These are phyloP conservation scores for Malassezia cuniculi DNA, from an alignment of 1,284 basidiomycete species.

Conservation along the genomic window DNA sequence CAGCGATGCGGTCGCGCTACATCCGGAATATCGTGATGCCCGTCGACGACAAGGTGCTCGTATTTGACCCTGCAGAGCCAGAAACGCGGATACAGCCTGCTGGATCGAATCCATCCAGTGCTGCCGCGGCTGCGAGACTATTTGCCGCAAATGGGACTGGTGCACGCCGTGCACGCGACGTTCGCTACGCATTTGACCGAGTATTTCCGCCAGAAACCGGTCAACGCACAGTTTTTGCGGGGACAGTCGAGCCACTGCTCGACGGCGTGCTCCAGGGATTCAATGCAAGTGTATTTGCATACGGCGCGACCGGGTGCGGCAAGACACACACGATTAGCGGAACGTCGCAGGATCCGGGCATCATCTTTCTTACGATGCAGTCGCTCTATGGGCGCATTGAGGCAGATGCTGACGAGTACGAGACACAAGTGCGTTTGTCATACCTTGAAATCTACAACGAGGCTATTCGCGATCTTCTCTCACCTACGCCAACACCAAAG, in stretches of 20 bases:
- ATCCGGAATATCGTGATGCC: conserved; percentile 38
- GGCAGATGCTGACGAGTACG: conserved; percentile 28
- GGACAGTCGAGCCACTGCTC: conserved; percentile 37
- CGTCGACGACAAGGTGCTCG: conserved; percentile 42
- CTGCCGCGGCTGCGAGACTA: neutral
- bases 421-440: conserved; percentile 36
- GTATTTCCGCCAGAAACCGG: conserved; percentile 33
- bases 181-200: conserved; percentile 43
- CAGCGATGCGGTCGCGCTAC: conserved; percentile 16
- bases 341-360: conserved; percentile 34
- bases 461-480: conserved; percentile 41
- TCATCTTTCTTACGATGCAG: conserved; percentile 45
- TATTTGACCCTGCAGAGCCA: conserved; percentile 40
- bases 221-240: conserved; percentile 35
- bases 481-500: conserved; percentile 31
- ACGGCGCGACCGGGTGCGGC: conserved; percentile 43
- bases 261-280: conserved; percentile 39
- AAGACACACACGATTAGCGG: conserved; percentile 45
- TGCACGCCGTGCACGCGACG: conserved; percentile 19
- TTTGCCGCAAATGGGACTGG: conserved; percentile 1
- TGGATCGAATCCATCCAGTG: neutral
- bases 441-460: conserved; percentile 46
- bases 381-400: conserved; percentile 40
- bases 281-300: conserved; percentile 44
- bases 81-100: too few relatives aligned